Percentiles rank a stretch among this genome's conserved stretches.
phyloP scores from a whole-genome alignment of 441 rosid genomes.

The Croton laevigatus region DNA sequence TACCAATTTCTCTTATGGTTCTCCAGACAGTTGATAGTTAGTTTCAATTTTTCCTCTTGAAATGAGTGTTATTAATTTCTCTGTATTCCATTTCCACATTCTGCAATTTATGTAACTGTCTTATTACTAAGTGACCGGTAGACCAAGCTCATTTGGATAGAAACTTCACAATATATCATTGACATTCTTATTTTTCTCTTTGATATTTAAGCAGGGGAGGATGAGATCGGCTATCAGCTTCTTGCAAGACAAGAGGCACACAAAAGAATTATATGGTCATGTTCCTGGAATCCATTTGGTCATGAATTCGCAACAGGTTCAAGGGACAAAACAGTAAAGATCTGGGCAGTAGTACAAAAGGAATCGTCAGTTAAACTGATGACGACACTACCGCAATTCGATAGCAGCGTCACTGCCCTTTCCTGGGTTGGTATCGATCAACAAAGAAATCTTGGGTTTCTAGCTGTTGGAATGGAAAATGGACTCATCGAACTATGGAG shows the following conservation, averaged over 20 bases:
- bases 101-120: neutral
- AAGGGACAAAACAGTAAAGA: conserved; percentile 90
- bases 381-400: conserved; percentile 56
- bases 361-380: conserved; percentile 45
- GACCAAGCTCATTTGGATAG: neutral
- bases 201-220: conserved; percentile 34
- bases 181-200: neutral
- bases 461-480: conserved; percentile 85
- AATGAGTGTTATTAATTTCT: neutral
- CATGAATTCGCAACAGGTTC: conserved; percentile 93
- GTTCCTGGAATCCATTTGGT: conserved; percentile 93
- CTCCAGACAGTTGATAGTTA: neutral
- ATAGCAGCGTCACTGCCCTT: conserved; percentile 81
- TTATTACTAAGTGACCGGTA: neutral
- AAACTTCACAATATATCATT: neutral
- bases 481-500: conserved; percentile 77
- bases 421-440: conserved; percentile 75
- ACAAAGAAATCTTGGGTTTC: conserved; percentile 43
- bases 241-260: conserved; percentile 79
- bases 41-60: neutral
- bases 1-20: neutral
- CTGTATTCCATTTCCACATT: neutral
- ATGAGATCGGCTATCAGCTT: conserved; percentile 49
- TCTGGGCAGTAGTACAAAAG: conserved; percentile 63
- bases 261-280: conserved; percentile 97